Base-by-base conservation (phyloP, 2,329 filamentous ascomycete genomes). In the Aspergillus ustus region DNA sequence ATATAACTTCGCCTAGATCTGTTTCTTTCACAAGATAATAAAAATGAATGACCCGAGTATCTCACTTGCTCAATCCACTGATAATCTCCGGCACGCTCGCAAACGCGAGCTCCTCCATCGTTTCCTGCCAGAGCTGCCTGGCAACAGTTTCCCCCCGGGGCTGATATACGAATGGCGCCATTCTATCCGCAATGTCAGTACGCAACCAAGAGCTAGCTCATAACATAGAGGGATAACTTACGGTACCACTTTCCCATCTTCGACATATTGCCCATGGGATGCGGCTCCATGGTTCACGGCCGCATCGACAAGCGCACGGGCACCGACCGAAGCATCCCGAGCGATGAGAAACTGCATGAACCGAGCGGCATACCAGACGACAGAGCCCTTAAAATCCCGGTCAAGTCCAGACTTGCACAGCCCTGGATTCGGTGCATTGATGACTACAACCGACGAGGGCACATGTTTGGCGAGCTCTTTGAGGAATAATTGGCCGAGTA, bases 91-190 rank as follows among this genome's bases (percentile, higher is more conserved):
- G 50, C 22, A 65, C 59, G 46, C 63, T 58, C 3, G 66, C 68
- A 60, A 71, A 70, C 8, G 59, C 58, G 22, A 62, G 62, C 25
- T 69, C 70, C 19, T 61, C 57, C 34, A 70, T 57, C 2, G 70
- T 71, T 54, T 72, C 65, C 17, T 64, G 37, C 80, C 79, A 83
- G 2, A 81, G 57, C 17, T 67, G 68, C 2, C 80, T 70, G n/a
- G 64, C 75, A 19, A 78, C 61, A 1, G 66, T 62, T 25, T 72
- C 71, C 0, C 78, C 78, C 22, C 80, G 72, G 0, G 71, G 57
- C 0, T 68, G 73, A 31, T 81, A 79, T 9, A 75, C 13, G 13
- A 60, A 51, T 1, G 62, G 40, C 19, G 59, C 59, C 19, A 63
- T 61, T 3, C 62, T 59, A 9, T 6, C 8, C 2, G 3, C 9